Conservation (phyloP, 495 filamentous ascomycete species). For the Penicillium ochrochloron region DNA sequence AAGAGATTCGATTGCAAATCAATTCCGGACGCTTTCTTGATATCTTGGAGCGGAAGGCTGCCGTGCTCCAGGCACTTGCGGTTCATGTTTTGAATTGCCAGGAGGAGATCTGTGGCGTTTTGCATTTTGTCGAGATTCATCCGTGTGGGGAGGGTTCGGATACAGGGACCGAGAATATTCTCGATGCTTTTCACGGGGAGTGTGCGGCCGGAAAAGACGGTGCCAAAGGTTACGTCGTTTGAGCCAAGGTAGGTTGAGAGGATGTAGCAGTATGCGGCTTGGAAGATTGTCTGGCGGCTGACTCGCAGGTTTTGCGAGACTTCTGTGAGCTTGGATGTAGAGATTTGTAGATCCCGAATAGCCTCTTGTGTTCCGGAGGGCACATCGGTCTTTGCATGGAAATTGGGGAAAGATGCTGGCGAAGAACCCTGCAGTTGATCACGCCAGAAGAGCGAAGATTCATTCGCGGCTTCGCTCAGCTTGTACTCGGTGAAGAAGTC, state of each 20-base stretch:
- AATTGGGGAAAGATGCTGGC: conserved; percentile 36
- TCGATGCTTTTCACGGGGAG: conserved; percentile 68
- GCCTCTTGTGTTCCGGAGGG: conserved; percentile 26
- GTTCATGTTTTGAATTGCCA: conserved; percentile 62
- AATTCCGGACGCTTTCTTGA: conserved; percentile 61
- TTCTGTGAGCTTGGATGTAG: conserved; percentile 34
- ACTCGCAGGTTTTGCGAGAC: conserved; percentile 35
- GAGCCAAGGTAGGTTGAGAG: conserved; percentile 62
- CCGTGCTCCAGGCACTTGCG: conserved; percentile 62
- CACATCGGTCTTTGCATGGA: conserved; percentile 26
- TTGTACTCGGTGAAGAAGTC: conserved; percentile 43
- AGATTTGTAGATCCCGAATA: conserved; percentile 38
- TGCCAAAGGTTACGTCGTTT: conserved; percentile 70
- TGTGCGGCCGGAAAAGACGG: conserved; percentile 75
- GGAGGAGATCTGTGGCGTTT: conserved; percentile 60
- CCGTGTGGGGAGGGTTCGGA: conserved; percentile 70
- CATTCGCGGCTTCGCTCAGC: conserved; percentile 41
- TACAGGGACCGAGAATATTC: conserved; percentile 71
- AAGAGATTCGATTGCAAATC: conserved; percentile 58
- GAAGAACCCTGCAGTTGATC: conserved; percentile 51
- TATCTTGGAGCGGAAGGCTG: conserved; percentile 64
- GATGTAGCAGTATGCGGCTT: conserved; percentile 68
- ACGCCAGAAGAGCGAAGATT: conserved; percentile 69
- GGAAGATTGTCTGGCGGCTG: conserved; percentile 64
- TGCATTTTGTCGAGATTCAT: conserved; percentile 50